phyloP scores from a whole-genome alignment of 495 filamentous ascomycete species.

The Hamigera avellanea region DNA sequence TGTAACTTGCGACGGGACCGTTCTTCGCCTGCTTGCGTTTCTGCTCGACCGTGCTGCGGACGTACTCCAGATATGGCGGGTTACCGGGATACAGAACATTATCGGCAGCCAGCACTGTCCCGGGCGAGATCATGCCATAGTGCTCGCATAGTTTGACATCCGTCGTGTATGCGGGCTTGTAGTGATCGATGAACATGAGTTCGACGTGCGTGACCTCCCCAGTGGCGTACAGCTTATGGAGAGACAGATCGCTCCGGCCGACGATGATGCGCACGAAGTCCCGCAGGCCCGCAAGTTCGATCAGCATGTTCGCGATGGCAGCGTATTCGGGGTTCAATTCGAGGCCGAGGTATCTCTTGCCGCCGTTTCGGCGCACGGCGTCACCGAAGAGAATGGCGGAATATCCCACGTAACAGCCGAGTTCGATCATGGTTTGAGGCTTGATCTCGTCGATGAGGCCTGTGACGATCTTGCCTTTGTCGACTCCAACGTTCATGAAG shows the following conservation, averaged over 20 bases:
- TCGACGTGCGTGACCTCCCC: slow-evolving; percentile 48
- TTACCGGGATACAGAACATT: slow-evolving; percentile 68
- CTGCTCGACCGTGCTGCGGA: slow-evolving; percentile 23
- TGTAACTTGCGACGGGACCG: slow-evolving; percentile 17
- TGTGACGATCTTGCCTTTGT: slow-evolving; percentile 57
- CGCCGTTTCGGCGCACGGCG: slow-evolving; percentile 45
- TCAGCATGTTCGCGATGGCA: slow-evolving; percentile 46
- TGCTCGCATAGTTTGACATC: slow-evolving; percentile 67
- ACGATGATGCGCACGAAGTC: slow-evolving; percentile 56
- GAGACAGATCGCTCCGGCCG: slow-evolving; percentile 48
- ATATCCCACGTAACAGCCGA: slow-evolving; percentile 77
- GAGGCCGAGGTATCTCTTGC: slow-evolving; percentile 51
- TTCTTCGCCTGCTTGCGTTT: slow-evolving; percentile 22
- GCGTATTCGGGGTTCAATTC: slow-evolving; percentile 59
- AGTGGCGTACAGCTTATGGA: slow-evolving; percentile 39
- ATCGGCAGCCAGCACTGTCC: slow-evolving; percentile 56
- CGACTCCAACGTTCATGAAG: slow-evolving; percentile 68
- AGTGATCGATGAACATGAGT: slow-evolving; percentile 64
- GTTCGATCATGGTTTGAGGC: slow-evolving; percentile 61
- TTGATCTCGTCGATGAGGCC: slow-evolving; percentile 51
- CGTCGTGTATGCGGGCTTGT: slow-evolving; percentile 56
- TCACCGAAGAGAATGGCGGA: slow-evolving; percentile 61
- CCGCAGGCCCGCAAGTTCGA: slow-evolving; percentile 56
- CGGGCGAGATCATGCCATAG: slow-evolving; percentile 45
- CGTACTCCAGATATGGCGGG: slow-evolving; percentile 51